Conservation (phyloP, 176 grass and related monocot species). For the Avena atlantica region DNA sequence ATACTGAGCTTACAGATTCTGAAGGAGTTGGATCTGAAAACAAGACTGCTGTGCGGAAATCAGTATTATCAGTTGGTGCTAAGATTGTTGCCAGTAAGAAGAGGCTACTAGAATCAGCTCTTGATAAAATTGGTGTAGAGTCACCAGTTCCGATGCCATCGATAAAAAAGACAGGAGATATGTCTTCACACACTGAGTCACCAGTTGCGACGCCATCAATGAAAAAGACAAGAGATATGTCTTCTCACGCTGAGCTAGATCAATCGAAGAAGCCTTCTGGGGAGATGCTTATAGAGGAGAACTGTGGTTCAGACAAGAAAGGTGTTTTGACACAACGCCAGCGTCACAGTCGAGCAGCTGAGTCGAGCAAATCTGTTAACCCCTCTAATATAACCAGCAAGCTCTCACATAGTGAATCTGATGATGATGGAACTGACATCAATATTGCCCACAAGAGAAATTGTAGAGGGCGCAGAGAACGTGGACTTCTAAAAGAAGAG, state of each 20-base stretch:
- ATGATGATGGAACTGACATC: conserved; percentile 35
- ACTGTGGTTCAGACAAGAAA: conserved; percentile 41
- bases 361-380: conserved; percentile 27
- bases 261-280: conserved; percentile 39
- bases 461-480: conserved; percentile 29
- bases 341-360: conserved; percentile 30
- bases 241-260: conserved; percentile 41
- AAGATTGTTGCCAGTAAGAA: conserved; percentile 60
- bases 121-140: conserved; percentile 42
- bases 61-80: conserved; percentile 46
- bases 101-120: conserved; percentile 45
- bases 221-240: conserved; percentile 49
- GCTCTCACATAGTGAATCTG: conserved; percentile 37
- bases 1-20: conserved; percentile 48
- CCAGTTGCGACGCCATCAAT: conserved; percentile 34
- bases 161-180: conserved; percentile 47
- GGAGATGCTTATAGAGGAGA: conserved; percentile 36
- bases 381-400: conserved; percentile 36
- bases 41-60: conserved; percentile 21
- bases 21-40: conserved; percentile 63
- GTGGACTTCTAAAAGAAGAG: conserved; percentile 32
- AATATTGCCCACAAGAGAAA: conserved; percentile 49
- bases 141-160: conserved; percentile 39
- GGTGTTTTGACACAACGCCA: conserved; percentile 27
- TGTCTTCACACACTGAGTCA: conserved; percentile 45